Evolutionary conservation across 75 land plant genomes (phyloP).

Genomic region (Adiantum capillusveneris): DNA sequence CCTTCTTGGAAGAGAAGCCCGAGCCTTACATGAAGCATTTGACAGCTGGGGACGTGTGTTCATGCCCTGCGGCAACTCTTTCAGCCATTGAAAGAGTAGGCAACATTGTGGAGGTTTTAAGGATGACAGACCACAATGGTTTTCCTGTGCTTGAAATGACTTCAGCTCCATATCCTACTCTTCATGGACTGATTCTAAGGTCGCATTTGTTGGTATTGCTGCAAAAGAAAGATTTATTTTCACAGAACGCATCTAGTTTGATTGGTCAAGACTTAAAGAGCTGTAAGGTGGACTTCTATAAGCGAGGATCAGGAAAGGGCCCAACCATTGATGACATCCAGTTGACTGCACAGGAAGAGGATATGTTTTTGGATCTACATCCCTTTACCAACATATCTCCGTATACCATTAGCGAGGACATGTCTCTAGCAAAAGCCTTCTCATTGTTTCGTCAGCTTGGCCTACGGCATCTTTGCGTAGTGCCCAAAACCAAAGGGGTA

Average conservation of each 20-base stretch:
- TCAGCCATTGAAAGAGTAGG: conserved; percentile 52
- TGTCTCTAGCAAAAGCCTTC: conserved; percentile 59
- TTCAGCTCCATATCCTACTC: conserved; percentile 13
- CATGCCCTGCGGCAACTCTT: conserved; percentile 39
- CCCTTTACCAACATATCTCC: conserved; percentile 45
- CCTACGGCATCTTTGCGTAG: conserved; percentile 50
- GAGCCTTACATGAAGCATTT: conserved; percentile 57
- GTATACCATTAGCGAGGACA: conserved; percentile 47
- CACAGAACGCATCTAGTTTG: neutral
- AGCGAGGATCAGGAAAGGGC: conserved; percentile 34
- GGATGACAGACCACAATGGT: conserved; percentile 60
- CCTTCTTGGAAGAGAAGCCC: conserved; percentile 61
- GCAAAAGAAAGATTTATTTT: conserved; percentile 19
- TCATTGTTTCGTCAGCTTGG: conserved; percentile 60
- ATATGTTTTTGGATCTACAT: conserved; percentile 40
- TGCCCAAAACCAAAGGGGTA: conserved; percentile 45
- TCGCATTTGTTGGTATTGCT: conserved; percentile 45
- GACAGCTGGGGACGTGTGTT: conserved; percentile 38
- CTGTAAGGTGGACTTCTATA: conserved; percentile 29
- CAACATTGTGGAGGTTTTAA: conserved; percentile 45
- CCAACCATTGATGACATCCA: conserved; percentile 24
- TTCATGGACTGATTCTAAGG: conserved; percentile 29
- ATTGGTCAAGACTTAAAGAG: conserved; percentile 3
- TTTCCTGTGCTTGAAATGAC: conserved; percentile 69
- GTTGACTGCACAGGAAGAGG: conserved; percentile 31